These are phyloP conservation scores for Podaxis sp. DNA, from an alignment of 768 basidiomycete genomes.

Conservation along the genomic window DNA sequence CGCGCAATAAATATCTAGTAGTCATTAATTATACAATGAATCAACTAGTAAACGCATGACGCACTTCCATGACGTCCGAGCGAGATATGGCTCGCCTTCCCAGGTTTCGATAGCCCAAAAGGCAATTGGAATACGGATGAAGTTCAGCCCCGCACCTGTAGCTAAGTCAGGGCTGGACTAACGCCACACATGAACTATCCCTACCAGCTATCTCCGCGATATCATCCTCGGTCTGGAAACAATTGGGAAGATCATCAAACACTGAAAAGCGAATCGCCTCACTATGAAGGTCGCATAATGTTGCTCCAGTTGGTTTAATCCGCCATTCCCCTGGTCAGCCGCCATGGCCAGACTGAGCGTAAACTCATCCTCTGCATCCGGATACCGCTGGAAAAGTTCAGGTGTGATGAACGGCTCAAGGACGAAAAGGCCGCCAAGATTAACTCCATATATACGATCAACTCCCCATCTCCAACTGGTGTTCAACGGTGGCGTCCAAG, in stretches of 20 bases:
- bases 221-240: constrained; percentile 72
- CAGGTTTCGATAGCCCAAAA: constrained; percentile 86
- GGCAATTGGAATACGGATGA: constrained; percentile 74
- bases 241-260: not conserved
- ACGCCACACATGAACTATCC: not conserved
- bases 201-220: constrained; percentile 75
- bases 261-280: constrained; percentile 22
- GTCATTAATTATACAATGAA: not conserved
- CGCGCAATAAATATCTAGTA: constrained; percentile 65
- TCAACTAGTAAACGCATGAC: constrained; percentile 13
- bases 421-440: constrained; percentile 72
- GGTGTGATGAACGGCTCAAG: constrained; percentile 78
- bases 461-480: constrained; percentile 62
- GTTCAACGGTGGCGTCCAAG: constrained; percentile 71
- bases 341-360: constrained; percentile 64
- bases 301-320: constrained; percentile 59
- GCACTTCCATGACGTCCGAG: constrained; percentile 70
- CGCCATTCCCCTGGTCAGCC: constrained; percentile 57
- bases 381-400: constrained; percentile 56
- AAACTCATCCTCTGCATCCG: constrained; percentile 58
- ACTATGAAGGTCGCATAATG: constrained; percentile 86
- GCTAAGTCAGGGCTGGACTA: not conserved
- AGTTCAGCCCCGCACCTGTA: constrained; percentile 72
- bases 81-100: constrained; percentile 72
- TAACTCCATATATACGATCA: constrained; percentile 58